Base-by-base conservation (phyloP, 2,329 filamentous ascomycete genomes). In the Hysterium pulicare region DNA sequence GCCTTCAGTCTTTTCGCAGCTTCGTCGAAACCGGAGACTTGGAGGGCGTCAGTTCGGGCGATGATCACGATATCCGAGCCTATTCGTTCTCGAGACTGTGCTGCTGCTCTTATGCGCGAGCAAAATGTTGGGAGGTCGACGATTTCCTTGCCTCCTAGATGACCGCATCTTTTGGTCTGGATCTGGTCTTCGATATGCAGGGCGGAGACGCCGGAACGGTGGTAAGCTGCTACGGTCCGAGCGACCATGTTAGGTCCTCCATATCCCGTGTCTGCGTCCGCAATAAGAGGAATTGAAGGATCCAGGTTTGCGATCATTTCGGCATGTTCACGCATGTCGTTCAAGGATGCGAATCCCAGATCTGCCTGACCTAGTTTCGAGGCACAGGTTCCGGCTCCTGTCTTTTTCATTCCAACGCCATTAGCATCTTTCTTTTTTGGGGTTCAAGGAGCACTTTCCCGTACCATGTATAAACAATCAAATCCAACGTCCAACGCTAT, bases 151-250 rank as follows among this genome's bases (percentile, higher is more conserved):
- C 79, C 79, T 1, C 64, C 61, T 1, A 85, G 68, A 55, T 86
- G 82, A 0, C 82, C 82, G 58, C 82, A 86, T 8, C 81, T 76
- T 66, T 86, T 86, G 33, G 73, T 77, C 33, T 75, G 67, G 15
- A 83, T 71, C 64, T 85, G 81, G 61, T 83, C 79, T 59, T 84
- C 81, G 44, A 84, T 73, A 53, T 84, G 79, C 17, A 82, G 63
- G 0, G 69, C 80, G 1, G 81, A 79, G 3, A 84, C 74, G 11
- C 79, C 79, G 4, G 74, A 68, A 20, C 71, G 68, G 37, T 72
- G 70, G 61, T 82, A 82, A 33, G 71, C 62, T n/a, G 69, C 60
- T 6, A 78, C 70, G 3, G 78, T 77, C 20, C 76, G 72, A 1
- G 74, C 71, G 28, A 82, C 73, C 11, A 34, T 34, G 23, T 43